phyloP scores from a whole-genome alignment of 768 basidiomycete species.

The Mycena filopes region DNA sequence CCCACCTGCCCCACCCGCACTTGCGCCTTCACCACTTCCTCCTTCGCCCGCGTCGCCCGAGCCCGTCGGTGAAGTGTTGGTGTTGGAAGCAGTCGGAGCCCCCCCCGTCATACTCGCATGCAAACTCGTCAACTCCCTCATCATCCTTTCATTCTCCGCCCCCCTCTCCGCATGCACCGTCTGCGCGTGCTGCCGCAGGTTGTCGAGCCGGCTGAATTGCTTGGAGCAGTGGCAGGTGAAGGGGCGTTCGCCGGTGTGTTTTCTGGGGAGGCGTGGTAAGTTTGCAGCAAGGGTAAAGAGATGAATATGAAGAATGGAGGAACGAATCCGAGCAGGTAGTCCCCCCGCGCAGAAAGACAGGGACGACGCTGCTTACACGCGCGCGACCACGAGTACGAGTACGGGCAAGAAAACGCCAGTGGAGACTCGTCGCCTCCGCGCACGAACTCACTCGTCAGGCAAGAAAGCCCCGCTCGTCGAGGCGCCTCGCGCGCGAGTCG shows the following conservation, averaged over 20 bases:
- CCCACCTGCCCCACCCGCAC: not conserved
- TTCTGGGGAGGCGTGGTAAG: conserved; percentile 59
- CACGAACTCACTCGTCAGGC: no score
- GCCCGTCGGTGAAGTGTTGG: no score
- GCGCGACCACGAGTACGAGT: no score
- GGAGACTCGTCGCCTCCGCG: no score
- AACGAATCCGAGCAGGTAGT: conserved; percentile 19
- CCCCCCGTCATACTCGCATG: conserved; percentile 80
- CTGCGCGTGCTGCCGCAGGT: conserved; percentile 96
- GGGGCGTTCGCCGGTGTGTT: conserved; percentile 97
- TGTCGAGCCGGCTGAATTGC: conserved; percentile 96
- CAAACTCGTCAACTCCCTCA: conserved; percentile 86
- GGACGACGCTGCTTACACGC: no score
- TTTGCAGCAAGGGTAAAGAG: not conserved
- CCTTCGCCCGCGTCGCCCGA: not conserved
- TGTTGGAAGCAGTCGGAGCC: not conserved
- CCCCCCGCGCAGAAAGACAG: not conserved
- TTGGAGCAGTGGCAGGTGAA: conserved; percentile 97
- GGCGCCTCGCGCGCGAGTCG: no score
- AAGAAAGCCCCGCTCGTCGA: no score
- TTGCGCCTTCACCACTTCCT: no score
- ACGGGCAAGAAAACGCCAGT: no score
- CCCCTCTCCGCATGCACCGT: conserved; percentile 97
- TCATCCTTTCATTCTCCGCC: conserved; percentile 90
- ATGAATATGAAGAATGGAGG: conserved; percentile 20